Evolutionary conservation across 1,139 yeast genomes (phyloP).

Genomic region (Taphrina confusa): DNA sequence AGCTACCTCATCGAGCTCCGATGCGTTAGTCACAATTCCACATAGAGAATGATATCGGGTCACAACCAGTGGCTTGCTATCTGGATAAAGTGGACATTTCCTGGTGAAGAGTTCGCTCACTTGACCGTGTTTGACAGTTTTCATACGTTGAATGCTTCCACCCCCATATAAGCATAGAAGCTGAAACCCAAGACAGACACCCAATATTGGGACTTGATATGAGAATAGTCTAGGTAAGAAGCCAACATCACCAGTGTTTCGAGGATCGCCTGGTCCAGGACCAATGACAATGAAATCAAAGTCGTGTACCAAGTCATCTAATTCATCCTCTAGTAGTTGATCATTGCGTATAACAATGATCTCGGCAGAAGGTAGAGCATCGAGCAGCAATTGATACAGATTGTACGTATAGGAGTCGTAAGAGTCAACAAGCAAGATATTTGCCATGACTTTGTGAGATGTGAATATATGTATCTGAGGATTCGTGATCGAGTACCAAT

Average conservation of each 20-base stretch:
- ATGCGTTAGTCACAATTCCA: conserved; percentile 48
- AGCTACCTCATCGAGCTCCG: conserved; percentile 37
- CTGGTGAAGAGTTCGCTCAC: conserved; percentile 62
- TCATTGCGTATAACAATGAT: conserved; percentile 79
- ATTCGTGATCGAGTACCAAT: no score
- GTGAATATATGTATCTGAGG: no score
- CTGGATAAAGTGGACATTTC: conserved; percentile 61
- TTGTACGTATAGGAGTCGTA: conserved; percentile 94
- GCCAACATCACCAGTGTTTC: conserved; percentile 65
- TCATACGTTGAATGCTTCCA: conserved; percentile 56
- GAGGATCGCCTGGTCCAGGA: conserved; percentile 97
- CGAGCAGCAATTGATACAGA: conserved; percentile 63
- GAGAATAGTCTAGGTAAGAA: conserved; percentile 61
- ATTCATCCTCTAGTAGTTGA: conserved; percentile 53
- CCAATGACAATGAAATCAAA: conserved; percentile 84
- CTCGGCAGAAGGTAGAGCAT: conserved; percentile 51
- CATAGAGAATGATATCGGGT: conserved; percentile 89
- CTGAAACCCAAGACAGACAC: conserved; percentile 93
- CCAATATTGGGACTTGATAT: conserved; percentile 66
- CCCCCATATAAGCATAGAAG: conserved; percentile 71
- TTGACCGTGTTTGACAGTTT: conserved; percentile 81
- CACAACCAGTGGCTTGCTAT: conserved; percentile 49
- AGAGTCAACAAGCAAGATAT: conserved; percentile 71
- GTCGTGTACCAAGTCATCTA: conserved; percentile 48
- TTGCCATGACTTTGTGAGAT: neutral